Evolutionary conservation across 1,139 yeast genomes (phyloP), one percentile per base, ranked within the genome.

Genomic region (Candida pseudocylindracea): DNA sequence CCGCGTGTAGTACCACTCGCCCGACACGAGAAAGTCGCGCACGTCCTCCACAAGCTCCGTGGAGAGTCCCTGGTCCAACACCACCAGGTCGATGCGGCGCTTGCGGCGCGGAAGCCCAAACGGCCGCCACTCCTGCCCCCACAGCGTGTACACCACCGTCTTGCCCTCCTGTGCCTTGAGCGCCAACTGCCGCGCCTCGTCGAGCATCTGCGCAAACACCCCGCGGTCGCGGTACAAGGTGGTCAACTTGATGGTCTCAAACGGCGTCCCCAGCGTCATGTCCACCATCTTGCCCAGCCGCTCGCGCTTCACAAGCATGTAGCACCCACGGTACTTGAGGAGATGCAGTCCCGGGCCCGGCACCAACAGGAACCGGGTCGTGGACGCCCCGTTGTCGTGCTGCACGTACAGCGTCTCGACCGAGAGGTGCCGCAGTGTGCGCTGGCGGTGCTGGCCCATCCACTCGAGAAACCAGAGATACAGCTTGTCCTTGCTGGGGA

Each of bases 61-160:
- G 39, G 72, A 70, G 32, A 88, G 57, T 1, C 81, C 88, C 28
- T 63, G 50, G 46, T 83, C 96, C 36, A 88, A 57, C 29, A 88
- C 72, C 11, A 88, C 99, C 10, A 93, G 78, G 6, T 79, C 88
- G 29, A 85, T 54, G 32, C 74, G 57, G 44, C 99, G 63, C 52
- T 88, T 85, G 42, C 74, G 74, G 41, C 95, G 63, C 2, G 99
- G 96, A 47, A 78, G 91, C 2, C 99, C 99, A 56, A 88, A 88
- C 3, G 94, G 93, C 43, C 98, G 63, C 99, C 99, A 88, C 47
- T 88, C 99, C 10, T 94, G 94, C 1, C 96, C 98, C 79, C 91
- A 85, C 2, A 94, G 78, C 2, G 94, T 81, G 51, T 68, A 88
- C 7, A 88, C 58, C 8, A 88, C 98, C 0, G 98, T 88, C 46